Percentiles rank a stretch among this genome's conserved stretches.
These are phyloP conservation scores for Fraxinus floribunda DNA, from an alignment of 305 asterid genomes.

Conservation along the genomic window DNA sequence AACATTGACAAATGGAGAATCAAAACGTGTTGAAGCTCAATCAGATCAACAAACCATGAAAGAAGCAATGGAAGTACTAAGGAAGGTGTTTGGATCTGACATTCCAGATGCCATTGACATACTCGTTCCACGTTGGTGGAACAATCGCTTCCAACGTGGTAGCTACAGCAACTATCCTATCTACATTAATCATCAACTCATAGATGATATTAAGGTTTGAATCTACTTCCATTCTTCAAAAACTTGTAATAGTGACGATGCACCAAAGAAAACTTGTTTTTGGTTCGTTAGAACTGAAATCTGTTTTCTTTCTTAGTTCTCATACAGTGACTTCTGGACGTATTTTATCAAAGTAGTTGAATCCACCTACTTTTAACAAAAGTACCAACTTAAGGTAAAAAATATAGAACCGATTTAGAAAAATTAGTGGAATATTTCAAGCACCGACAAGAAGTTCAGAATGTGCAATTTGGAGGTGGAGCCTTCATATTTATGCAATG, in stretches of 20 bases:
- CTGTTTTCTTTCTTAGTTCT: not conserved
- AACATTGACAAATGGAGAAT: conserved; percentile 81
- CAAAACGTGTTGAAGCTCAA: conserved; percentile 80
- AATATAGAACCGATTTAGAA: not conserved
- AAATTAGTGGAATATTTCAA: not conserved
- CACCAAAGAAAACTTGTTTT: not conserved
- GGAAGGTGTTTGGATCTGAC: conserved; percentile 76
- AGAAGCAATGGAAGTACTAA: conserved; percentile 87
- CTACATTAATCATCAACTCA: conserved; percentile 52
- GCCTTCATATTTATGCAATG: not conserved
- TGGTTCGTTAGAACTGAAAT: not conserved
- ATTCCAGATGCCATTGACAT: conserved; percentile 71
- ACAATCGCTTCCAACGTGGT: conserved; percentile 77
- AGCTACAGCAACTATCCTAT: conserved; percentile 89
- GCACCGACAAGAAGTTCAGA: not conserved
- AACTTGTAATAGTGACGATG: not conserved
- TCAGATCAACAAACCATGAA: conserved; percentile 63
- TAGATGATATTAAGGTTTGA: conserved; percentile 64
- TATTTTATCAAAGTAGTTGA: not conserved
- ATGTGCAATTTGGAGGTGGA: not conserved
- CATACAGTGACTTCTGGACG: not conserved
- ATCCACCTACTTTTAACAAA: not conserved
- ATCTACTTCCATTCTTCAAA: not conserved
- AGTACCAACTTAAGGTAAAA: not conserved
- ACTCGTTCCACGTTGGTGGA: conserved; percentile 95